phyloP scores from a whole-genome alignment of 148 eudicot genomes.

The Oxyria digyna region DNA sequence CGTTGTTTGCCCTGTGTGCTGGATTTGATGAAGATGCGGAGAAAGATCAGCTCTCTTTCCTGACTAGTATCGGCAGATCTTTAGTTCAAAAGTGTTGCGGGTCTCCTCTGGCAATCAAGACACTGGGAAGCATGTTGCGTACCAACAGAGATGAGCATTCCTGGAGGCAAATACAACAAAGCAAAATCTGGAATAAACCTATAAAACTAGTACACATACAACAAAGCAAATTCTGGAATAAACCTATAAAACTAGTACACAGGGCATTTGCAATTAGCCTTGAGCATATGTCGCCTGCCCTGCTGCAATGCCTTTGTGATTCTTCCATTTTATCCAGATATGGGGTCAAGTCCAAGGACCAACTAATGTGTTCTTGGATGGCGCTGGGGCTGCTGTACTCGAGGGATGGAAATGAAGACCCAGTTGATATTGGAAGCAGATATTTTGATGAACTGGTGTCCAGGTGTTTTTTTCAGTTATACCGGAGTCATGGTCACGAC shows the following conservation, averaged over 20 bases:
- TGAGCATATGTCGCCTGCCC: background rate
- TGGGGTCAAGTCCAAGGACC: background rate
- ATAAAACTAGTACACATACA: no score
- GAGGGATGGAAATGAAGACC: background rate
- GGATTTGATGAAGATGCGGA: background rate
- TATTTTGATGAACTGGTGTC: conserved; percentile 9
- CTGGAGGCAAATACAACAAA: conserved; percentile 4
- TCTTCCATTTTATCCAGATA: conserved; percentile 12
- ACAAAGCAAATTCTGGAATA: no score
- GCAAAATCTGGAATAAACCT: background rate
- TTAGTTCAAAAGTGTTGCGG: conserved; percentile 9
- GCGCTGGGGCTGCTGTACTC: conserved; percentile 10
- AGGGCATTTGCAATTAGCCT: background rate
- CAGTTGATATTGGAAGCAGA: conserved; percentile 11
- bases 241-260: no score
- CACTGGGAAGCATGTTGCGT: conserved; percentile 12
- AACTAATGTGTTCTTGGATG: conserved; percentile 13
- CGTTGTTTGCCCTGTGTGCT: conserved; percentile 8
- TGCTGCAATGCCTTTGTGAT: conserved; percentile 7
- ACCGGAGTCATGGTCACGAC: background rate
- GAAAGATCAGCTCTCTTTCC: background rate
- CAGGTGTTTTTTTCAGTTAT: conserved; percentile 10
- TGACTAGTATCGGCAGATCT: conserved; percentile 9
- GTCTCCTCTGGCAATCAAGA: conserved; percentile 19
- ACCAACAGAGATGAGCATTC: background rate